These are phyloP conservation scores for Alternaria metachromatica DNA, from an alignment of 2,329 filamentous ascomycete species.

Conservation along the genomic window DNA sequence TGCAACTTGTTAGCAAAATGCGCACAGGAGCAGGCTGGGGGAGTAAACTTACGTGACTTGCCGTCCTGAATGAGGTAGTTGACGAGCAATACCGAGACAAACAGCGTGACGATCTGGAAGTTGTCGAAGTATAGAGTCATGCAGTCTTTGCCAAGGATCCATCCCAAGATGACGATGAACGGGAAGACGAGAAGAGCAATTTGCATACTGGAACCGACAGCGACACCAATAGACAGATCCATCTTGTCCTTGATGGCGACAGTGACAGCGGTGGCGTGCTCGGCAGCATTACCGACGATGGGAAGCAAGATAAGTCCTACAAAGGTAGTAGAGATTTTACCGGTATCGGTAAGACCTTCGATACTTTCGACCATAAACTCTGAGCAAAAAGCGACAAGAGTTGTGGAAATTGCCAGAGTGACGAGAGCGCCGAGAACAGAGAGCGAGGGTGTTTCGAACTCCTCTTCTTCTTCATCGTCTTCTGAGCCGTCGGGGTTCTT, in stretches of 20 bases:
- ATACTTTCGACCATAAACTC: constrained; percentile 70
- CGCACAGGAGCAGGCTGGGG: too few species aligned
- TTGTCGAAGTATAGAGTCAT: constrained; percentile 85
- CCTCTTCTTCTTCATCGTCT: constrained; percentile 67
- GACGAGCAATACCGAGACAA: constrained; percentile 63
- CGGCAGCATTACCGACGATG: constrained; percentile 70
- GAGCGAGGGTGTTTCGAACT: constrained; percentile 78
- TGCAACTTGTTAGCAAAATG: constrained; percentile 32
- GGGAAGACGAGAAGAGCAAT: constrained; percentile 69
- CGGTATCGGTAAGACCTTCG: constrained; percentile 58
- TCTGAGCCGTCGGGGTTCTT: constrained; percentile 44
- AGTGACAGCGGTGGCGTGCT: constrained; percentile 69
- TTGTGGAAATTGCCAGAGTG: constrained; percentile 75
- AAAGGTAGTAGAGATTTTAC: constrained; percentile 63
- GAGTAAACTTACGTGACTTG: constrained; percentile 53
- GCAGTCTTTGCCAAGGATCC: constrained; percentile 63
- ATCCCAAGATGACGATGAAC: constrained; percentile 66
- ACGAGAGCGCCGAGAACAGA: constrained; percentile 73
- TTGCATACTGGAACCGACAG: constrained; percentile 70
- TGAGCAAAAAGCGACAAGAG: constrained; percentile 78
- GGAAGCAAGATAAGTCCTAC: constrained; percentile 69
- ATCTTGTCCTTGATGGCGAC: constrained; percentile 71
- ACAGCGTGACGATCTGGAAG: constrained; percentile 78
- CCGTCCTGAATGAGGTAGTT: constrained; percentile 69
- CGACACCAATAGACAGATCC: constrained; percentile 71